Evolutionary conservation across 2,329 filamentous ascomycete genomes (phyloP).

Genomic region (Simplicillium aogashimaense): DNA sequence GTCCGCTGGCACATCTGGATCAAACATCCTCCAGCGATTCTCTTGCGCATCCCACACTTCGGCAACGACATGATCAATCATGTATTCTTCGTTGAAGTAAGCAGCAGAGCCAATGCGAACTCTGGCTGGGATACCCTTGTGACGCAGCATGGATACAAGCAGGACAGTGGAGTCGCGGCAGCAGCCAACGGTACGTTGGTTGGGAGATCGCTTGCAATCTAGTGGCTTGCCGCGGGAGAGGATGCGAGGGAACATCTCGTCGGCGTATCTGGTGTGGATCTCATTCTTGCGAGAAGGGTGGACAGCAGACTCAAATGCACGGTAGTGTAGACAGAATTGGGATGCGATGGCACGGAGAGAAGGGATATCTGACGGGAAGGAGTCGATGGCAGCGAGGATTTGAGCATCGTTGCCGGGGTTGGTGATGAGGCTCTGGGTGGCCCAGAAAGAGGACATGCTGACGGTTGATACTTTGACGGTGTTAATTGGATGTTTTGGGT

Average conservation of each 20-base stretch:
- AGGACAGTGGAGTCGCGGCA: slow-evolving; percentile 5
- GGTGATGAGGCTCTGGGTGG: slow-evolving; percentile 3
- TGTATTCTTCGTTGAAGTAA: slow-evolving; percentile 1
- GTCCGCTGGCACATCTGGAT: slow-evolving; percentile 1
- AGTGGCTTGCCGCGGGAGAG: slow-evolving; percentile 1
- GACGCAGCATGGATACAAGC: neutral
- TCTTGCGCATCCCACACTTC: slow-evolving; percentile 5
- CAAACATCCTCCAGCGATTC: slow-evolving; percentile 6
- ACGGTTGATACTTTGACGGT: neutral
- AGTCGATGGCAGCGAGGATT: slow-evolving; percentile 1
- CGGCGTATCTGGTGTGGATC: slow-evolving; percentile 3
- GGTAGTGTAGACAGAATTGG: slow-evolving; percentile 3
- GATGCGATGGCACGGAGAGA: slow-evolving; percentile 1
- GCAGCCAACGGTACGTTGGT: slow-evolving; percentile 3
- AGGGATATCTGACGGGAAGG: slow-evolving; percentile 1
- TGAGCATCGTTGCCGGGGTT: slow-evolving; percentile 1
- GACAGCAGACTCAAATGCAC: neutral
- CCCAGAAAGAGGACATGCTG: slow-evolving; percentile 1
- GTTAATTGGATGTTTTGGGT: too few relatives aligned
- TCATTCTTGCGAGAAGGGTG: neutral
- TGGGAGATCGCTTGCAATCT: neutral
- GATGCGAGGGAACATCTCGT: slow-evolving; percentile 1
- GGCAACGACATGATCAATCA: slow-evolving; percentile 5
- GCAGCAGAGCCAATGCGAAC: slow-evolving; percentile 3
- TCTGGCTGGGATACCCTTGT: slow-evolving; percentile 4